Evolutionary conservation across 495 filamentous ascomycete species (phyloP).

Genomic region (Parachaetomium inaequale): DNA sequence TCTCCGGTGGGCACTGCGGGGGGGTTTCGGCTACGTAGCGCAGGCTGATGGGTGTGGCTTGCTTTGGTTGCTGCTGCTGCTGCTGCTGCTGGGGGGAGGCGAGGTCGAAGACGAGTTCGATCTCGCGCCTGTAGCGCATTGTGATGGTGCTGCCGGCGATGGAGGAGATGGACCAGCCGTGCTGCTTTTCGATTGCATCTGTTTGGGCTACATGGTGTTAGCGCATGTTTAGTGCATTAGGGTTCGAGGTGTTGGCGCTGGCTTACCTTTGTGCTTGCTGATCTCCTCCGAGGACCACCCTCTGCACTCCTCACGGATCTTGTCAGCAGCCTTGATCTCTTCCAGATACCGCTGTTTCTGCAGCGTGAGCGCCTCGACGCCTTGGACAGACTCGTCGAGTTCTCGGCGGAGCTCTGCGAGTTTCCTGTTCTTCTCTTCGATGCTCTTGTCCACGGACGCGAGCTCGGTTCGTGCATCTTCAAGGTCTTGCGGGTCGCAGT

Average conservation of each 20-base stretch:
- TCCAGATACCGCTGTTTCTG: constrained; percentile 63
- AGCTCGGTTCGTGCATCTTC: constrained; percentile 63
- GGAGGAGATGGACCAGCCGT: constrained; percentile 77
- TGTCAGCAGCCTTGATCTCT: constrained; percentile 81
- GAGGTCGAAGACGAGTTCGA: constrained; percentile 73
- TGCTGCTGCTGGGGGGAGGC: constrained; percentile 48
- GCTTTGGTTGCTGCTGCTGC: constrained; percentile 9
- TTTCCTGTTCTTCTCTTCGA: constrained; percentile 62
- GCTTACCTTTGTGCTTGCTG: constrained; percentile 63
- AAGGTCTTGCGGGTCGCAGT: constrained; percentile 74
- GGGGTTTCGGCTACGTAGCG: constrained; percentile 53
- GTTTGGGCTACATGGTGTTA: constrained; percentile 54
- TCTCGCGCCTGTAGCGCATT: constrained; percentile 73
- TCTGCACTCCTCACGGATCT: constrained; percentile 77
- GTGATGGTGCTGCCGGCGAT: constrained; percentile 58
- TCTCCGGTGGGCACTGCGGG: constrained; percentile 49
- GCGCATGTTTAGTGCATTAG: not conserved
- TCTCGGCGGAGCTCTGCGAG: constrained; percentile 62
- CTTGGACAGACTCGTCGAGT: constrained; percentile 58
- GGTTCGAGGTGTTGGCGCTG: constrained; percentile 14
- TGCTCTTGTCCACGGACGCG: constrained; percentile 58
- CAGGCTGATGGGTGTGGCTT: constrained; percentile 43
- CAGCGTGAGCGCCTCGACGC: constrained; percentile 56
- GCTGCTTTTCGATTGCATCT: constrained; percentile 59
- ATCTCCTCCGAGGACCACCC: constrained; percentile 86